Conservation (phyloP, 2,329 filamentous ascomycete species). For the Arthrobotrys sphaeroides region DNA sequence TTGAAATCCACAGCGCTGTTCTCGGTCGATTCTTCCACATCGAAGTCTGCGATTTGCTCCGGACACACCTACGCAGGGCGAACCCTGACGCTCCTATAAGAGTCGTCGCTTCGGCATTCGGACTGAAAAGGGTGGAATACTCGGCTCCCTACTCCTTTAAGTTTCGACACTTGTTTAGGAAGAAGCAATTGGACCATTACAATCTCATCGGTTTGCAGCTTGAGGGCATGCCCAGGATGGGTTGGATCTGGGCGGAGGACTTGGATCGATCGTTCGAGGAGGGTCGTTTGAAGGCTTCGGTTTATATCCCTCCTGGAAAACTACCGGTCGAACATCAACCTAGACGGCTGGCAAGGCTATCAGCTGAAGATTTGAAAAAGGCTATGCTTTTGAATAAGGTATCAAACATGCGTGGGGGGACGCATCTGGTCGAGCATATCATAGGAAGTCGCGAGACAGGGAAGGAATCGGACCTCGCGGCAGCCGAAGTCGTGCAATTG, state of each 20-base stretch:
- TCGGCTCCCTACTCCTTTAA: constrained; percentile 19
- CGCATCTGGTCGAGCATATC: neutral
- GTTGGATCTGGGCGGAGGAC: constrained; percentile 51
- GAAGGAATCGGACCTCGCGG: neutral
- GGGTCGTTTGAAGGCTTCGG: constrained; percentile 29
- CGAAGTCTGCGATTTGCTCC: constrained; percentile 25
- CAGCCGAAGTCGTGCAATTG: neutral
- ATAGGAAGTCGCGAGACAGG: neutral
- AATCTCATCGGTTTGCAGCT: constrained; percentile 40
- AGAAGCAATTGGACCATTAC: constrained; percentile 16
- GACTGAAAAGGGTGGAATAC: constrained; percentile 35
- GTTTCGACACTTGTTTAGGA: neutral
- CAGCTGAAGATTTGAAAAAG: neutral
- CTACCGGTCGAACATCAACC: neutral
- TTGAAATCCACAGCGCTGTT: constrained; percentile 28
- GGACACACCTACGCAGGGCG: neutral
- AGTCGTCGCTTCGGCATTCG: constrained; percentile 17
- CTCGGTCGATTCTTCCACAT: constrained; percentile 23
- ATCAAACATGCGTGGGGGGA: neutral
- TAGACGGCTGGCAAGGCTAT: neutral
- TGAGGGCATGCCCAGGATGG: constrained; percentile 39
- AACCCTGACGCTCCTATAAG: neutral
- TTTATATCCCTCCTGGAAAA: constrained; percentile 16
- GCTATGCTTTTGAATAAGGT: neutral
- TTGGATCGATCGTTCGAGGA: constrained; percentile 35